These are phyloP conservation scores for Inga oerstediana DNA, from an alignment of 306 rosid genomes.

Conservation along the genomic window DNA sequence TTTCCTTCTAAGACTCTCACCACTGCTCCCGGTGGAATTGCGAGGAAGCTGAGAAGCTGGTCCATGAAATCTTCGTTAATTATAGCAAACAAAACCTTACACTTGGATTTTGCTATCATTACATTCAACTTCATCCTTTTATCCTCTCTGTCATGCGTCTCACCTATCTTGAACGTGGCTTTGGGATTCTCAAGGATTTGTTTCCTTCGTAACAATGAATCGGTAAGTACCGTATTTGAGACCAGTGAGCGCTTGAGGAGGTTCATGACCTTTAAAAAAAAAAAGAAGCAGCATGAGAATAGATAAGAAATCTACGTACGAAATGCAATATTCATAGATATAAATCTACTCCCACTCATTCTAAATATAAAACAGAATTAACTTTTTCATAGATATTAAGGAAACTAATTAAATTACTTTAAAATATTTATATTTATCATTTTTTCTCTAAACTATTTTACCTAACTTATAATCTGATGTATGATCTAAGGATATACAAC, in stretches of 20 bases:
- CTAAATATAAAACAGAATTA: too few species aligned
- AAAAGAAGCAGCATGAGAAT: neutral
- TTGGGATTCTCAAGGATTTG: neutral
- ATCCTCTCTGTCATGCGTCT: neutral
- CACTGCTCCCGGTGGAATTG: neutral
- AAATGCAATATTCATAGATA: too few species aligned
- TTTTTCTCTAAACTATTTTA: too few species aligned
- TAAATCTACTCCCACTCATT: too few species aligned
- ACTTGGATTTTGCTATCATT: neutral
- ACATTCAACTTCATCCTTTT: neutral
- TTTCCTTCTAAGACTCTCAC: neutral
- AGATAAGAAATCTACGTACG: neutral
- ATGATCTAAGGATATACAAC: too few species aligned
- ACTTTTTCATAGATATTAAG: too few species aligned
- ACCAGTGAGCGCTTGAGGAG: conserved; percentile 18
- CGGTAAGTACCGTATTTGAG: conserved; percentile 9
- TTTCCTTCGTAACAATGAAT: neutral
- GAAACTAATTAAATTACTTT: too few species aligned
- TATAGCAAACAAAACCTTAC: neutral
- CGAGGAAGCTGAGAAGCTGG: neutral
- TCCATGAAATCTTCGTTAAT: neutral
- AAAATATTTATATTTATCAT: too few species aligned
- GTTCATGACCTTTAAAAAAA: conserved; percentile 21
- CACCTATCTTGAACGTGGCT: too few species aligned
- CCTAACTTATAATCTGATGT: too few species aligned